These are phyloP conservation scores for Pseudopyricularia cyperi DNA, from an alignment of 2,329 filamentous ascomycete species.

Conservation along the genomic window DNA sequence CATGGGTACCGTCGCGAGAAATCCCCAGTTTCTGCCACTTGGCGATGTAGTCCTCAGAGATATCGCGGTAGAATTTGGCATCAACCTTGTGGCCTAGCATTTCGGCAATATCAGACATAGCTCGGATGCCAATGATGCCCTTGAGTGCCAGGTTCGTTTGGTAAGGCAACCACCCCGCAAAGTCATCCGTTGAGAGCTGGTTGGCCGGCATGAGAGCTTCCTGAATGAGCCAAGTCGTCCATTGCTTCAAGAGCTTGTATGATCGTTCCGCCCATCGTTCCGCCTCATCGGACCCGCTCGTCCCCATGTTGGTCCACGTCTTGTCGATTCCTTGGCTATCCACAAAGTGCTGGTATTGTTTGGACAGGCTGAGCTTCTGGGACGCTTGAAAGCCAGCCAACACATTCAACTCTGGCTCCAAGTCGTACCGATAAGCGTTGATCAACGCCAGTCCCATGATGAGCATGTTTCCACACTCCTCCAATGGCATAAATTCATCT, in stretches of 20 bases:
- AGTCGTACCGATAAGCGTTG: conserved; percentile 55
- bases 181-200: conserved; percentile 67
- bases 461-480: conserved; percentile 62
- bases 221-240: conserved; percentile 61
- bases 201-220: conserved; percentile 59
- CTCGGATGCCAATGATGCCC: conserved; percentile 66
- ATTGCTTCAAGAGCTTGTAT: conserved; percentile 62
- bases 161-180: conserved; percentile 60
- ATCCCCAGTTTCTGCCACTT: conserved; percentile 59
- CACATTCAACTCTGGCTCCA: conserved; percentile 20
- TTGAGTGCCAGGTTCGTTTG: conserved; percentile 68
- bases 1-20: conserved; percentile 53
- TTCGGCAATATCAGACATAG: conserved; percentile 57
- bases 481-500: conserved; percentile 62
- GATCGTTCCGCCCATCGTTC: conserved; percentile 31
- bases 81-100: conserved; percentile 46
- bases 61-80: conserved; percentile 45
- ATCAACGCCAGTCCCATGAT: conserved; percentile 53
- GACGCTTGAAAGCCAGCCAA: conserved; percentile 25
- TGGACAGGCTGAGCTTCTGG: conserved; percentile 4
- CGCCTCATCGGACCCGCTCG: conserved; percentile 29
- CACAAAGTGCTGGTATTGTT: conserved; percentile 6
- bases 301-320: conserved; percentile 37
- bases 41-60: conserved; percentile 52
- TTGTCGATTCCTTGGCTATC: conserved; percentile 15